Evolutionary conservation across 83 land plant species (phyloP), one percentile per base, ranked within the genome.

Genomic region (Picea abies): DNA sequence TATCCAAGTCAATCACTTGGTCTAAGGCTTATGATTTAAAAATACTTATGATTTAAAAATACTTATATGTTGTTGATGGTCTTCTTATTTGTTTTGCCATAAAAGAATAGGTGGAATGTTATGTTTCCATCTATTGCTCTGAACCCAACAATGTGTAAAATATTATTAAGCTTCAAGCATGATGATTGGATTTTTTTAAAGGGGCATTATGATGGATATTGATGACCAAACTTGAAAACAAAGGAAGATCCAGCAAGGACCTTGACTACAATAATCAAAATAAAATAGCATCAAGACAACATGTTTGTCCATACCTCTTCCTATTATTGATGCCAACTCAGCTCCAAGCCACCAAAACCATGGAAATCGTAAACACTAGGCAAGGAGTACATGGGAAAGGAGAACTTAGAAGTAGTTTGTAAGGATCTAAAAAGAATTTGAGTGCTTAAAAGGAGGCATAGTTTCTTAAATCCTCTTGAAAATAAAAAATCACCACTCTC

Each of bases 41-140:
- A 29, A 29, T 29, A 1, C 35, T 32, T 26, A 0, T 26, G 29
- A 26, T 26, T 94, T 66, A 96, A 93, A 70, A 97, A 96, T 96
- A 94, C 81, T 97, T 97, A 15, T 96, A 90, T 84, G 98, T 95
- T 5, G 90, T 90, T 4, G 97, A 96, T 84, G 97, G 97, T 2
- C 90, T 96, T 15, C 92, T 90, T 19, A 81, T 96, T 47, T 96
- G 98, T 97, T 77, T 80, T 47, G 93, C 95, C 22, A 88, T 94
- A 0, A 68, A 91, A 67, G 88, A 92, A 17, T 93, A 94, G 93
- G 90, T 92, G 1, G 65, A 77, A 44, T 84, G 84, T 12, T 94
- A 93, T 78, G 91, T 93, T 14, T 78, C 39, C 39, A 86, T 88
- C 58, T 91, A 81, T 83, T 96, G 93, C 77, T 22, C 83, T 0